Percentiles rank a stretch among this genome's conserved stretches.
Evolutionary conservation across 495 filamentous ascomycete species (phyloP).

Genomic region (Astrothelium macrocarpum): DNA sequence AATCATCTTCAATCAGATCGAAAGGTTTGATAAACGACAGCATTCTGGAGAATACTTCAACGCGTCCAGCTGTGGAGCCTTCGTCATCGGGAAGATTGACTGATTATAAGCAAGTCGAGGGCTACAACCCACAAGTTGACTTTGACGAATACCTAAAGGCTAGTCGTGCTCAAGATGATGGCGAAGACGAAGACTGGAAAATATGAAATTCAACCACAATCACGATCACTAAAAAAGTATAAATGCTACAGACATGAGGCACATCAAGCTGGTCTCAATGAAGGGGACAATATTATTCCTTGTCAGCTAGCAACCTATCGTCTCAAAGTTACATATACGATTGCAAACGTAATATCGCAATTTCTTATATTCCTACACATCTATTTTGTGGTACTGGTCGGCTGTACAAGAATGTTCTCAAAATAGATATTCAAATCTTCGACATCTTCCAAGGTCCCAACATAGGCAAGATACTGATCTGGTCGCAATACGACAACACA

Average conservation of each 20-base stretch:
- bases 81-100: neutral
- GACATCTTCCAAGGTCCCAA: constrained; percentile 40
- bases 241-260: too few relatives aligned
- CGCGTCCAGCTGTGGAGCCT: constrained; percentile 27
- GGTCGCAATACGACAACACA: constrained; percentile 53
- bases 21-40: constrained; percentile 28
- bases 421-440: constrained; percentile 14
- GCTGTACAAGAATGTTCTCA: constrained; percentile 1
- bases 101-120: neutral
- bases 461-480: constrained; percentile 56
- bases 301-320: neutral
- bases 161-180: constrained; percentile 1
- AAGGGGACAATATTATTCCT: too few relatives aligned
- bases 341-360: too few relatives aligned
- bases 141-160: neutral
- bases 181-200: neutral
- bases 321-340: too few relatives aligned
- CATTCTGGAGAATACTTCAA: constrained; percentile 42
- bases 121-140: neutral
- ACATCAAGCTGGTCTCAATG: too few relatives aligned
- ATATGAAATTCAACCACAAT: neutral
- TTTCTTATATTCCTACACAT: too few relatives aligned
- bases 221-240: neutral
- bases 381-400: too few relatives aligned
- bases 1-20: constrained; percentile 18